A percentile compares a stretch with the other conserved stretches of the same genome.
These are phyloP conservation scores for Anisodus acutangulus DNA, from an alignment of 257 asterid species.

Conservation along the genomic window DNA sequence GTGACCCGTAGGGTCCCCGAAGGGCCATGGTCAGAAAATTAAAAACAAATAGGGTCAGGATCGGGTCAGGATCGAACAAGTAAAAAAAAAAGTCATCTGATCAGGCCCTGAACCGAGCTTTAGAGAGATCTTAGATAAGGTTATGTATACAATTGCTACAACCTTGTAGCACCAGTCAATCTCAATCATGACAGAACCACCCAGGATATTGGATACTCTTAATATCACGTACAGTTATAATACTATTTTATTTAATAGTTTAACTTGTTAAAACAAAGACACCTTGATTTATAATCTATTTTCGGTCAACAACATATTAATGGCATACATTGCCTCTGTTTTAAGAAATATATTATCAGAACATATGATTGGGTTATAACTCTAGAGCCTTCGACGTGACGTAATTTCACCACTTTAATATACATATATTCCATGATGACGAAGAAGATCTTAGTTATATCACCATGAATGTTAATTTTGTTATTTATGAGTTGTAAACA, in stretches of 20 bases:
- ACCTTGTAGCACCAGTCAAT: background rate
- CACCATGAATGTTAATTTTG: background rate
- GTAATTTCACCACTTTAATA: background rate
- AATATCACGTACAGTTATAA: background rate
- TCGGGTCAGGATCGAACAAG: no score
- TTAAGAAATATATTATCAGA: background rate
- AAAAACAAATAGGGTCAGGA: no score
- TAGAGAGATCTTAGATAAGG: background rate
- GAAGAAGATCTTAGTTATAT: slow-evolving; percentile 19
- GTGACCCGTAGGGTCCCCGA: no score
- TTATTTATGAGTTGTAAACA: background rate
- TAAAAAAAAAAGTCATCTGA: no score
- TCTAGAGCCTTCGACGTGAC: background rate
- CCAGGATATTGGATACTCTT: background rate
- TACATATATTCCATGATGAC: slow-evolving; percentile 1
- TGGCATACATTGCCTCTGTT: background rate
- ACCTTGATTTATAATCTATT: background rate
- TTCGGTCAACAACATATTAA: background rate
- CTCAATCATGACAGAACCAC: background rate
- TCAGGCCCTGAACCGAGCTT: no score
- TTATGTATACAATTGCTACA: background rate
- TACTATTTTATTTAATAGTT: background rate
- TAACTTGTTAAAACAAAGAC: background rate
- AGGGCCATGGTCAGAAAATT: no score
- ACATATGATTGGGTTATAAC: background rate